These are phyloP conservation scores for Candida taoyuanica DNA, from an alignment of 805 yeast species.

Conservation along the genomic window DNA sequence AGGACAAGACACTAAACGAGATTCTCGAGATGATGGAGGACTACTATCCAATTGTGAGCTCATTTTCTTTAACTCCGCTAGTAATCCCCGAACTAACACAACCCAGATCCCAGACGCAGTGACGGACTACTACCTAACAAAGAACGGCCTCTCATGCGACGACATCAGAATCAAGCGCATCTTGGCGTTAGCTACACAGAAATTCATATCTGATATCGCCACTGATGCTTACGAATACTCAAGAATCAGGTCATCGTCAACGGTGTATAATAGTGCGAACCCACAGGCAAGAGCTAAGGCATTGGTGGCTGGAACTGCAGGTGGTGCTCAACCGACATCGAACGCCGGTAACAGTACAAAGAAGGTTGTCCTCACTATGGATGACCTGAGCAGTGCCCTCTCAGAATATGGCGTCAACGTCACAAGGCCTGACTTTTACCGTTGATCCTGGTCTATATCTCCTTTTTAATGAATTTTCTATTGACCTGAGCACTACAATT, in stretches of 20 bases:
- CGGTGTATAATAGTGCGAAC: constrained; percentile 80
- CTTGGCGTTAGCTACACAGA: constrained; percentile 92
- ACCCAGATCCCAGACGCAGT: constrained; percentile 83
- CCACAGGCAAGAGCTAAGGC: constrained; percentile 85
- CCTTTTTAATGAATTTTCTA: constrained; percentile 4
- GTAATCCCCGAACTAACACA: constrained; percentile 5
- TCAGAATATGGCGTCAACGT: constrained; percentile 90
- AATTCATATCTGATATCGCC: constrained; percentile 89
- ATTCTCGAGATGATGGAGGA: constrained; percentile 87
- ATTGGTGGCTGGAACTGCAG: constrained; percentile 57
- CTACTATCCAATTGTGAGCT: constrained; percentile 66
- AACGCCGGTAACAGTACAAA: constrained; percentile 48
- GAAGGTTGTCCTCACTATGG: constrained; percentile 86
- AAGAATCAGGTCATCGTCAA: constrained; percentile 80
- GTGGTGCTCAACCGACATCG: constrained; percentile 30
- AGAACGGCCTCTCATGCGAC: constrained; percentile 78
- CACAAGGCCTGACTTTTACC: constrained; percentile 88
- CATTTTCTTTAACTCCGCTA: no score
- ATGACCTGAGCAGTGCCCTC: constrained; percentile 87
- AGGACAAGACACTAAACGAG: constrained; percentile 80
- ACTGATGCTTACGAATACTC: constrained; percentile 96
- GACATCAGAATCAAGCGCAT: constrained; percentile 69
- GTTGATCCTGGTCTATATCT: constrained; percentile 38
- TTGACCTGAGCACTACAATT: no score
- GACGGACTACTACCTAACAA: constrained; percentile 83